Conservation (phyloP, 768 basidiomycete species). For the Trametes cingulata region DNA sequence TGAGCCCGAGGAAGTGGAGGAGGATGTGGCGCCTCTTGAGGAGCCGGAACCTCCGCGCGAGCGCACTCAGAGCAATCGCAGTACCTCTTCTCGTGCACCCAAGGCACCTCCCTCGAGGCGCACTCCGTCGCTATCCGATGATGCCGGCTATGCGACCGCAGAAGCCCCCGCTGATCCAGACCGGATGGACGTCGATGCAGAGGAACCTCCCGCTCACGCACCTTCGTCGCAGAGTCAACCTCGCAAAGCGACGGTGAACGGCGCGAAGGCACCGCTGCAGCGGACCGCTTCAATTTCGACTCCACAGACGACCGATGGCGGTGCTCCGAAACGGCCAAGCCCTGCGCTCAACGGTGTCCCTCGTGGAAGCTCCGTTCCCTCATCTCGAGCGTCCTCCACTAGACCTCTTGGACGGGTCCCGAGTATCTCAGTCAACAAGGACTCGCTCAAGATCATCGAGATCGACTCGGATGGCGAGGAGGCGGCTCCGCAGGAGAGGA, state of each 20-base stretch:
- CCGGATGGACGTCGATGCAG: conserved; percentile 16
- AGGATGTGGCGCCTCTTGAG: conserved; percentile 10
- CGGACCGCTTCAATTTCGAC: not conserved
- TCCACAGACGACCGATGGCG: not conserved
- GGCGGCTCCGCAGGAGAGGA: not conserved
- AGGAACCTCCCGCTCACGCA: not conserved
- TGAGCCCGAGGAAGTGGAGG: conserved; percentile 21
- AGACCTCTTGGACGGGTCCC: not conserved
- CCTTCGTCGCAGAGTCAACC: not conserved
- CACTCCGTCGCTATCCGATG: conserved; percentile 27
- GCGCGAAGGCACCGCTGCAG: not conserved
- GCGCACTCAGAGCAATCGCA: not conserved
- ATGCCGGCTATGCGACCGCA: conserved; percentile 31
- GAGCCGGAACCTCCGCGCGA: conserved; percentile 1
- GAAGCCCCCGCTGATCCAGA: conserved; percentile 21
- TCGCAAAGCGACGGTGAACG: not conserved
- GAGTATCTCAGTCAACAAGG: not conserved
- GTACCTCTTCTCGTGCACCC: not conserved
- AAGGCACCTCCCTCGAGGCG: conserved; percentile 4
- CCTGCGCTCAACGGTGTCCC: conserved; percentile 2
- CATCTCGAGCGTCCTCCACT: conserved; percentile 9
- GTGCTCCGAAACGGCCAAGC: not conserved
- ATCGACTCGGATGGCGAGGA: conserved; percentile 22
- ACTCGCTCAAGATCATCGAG: conserved; percentile 21
- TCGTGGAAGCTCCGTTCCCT: not conserved